Percentiles rank a stretch among this genome's conserved stretches.
Evolutionary conservation across 2,329 filamentous ascomycete genomes (phyloP).

Genomic region (Zymoseptoria tritici): DNA sequence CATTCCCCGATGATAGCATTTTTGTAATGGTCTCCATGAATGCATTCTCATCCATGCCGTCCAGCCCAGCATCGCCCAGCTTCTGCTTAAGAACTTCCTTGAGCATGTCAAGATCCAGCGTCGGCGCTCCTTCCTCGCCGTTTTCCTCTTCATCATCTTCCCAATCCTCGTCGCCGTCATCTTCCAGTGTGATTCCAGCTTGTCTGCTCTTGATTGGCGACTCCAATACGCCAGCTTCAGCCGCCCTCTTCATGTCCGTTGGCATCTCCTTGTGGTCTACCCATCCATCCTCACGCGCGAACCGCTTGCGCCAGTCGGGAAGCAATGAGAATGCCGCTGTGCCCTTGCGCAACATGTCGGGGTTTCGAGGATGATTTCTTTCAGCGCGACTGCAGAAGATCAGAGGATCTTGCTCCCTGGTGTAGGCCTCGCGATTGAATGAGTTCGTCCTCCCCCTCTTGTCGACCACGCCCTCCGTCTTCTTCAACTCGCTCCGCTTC

Average conservation of each 20-base stretch:
- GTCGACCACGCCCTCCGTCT: conserved; percentile 5
- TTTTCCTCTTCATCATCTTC: conserved; percentile 16
- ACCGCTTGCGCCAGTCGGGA: conserved; percentile 39
- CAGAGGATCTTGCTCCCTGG: conserved; percentile 20
- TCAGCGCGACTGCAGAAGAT: conserved; percentile 20
- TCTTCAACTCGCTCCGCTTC: conserved; percentile 18
- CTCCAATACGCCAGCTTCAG: conserved; percentile 16
- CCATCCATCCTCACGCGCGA: conserved; percentile 22
- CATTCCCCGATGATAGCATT: conserved; percentile 37
- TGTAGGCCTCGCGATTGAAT: conserved; percentile 6
- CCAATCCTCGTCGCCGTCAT: conserved; percentile 13
- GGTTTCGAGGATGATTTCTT: conserved; percentile 5
- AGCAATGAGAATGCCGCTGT: conserved; percentile 34
- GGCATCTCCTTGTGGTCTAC: conserved; percentile 21
- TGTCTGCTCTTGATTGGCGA: conserved; percentile 1
- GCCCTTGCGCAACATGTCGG: conserved; percentile 13
- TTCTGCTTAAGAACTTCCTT: conserved; percentile 26
- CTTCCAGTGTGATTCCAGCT: conserved; percentile 13
- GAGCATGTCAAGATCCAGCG: conserved; percentile 34
- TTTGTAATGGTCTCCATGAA: conserved; percentile 38
- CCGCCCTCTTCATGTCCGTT: conserved; percentile 24
- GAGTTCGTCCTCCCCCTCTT: conserved; percentile 21
- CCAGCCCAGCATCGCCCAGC: conserved; percentile 25
- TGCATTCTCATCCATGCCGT: conserved; percentile 36
- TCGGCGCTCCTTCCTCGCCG: conserved; percentile 8